A percentile compares a stretch with the other conserved stretches of the same genome.
Evolutionary conservation across 257 asterid species (phyloP).

Genomic region (Penstemon barbatus): DNA sequence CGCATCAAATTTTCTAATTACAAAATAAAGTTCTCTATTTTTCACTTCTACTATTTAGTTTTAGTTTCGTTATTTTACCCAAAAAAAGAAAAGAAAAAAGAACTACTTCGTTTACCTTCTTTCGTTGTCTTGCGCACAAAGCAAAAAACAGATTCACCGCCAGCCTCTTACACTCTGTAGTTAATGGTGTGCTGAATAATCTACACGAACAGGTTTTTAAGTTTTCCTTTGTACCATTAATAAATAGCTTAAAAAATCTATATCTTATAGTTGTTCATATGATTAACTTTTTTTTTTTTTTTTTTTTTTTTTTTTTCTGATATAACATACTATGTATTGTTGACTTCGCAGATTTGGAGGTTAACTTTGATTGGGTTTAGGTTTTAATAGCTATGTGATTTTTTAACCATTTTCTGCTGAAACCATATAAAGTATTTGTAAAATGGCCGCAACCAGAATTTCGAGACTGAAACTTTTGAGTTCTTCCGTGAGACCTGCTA

Average conservation of each 20-base stretch:
- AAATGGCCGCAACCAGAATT: conserved; percentile 47
- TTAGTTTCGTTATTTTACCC: no score
- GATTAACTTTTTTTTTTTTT: background rate
- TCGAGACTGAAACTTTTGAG: conserved; percentile 31
- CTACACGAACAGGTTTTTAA: background rate
- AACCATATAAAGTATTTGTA: conserved; percentile 24
- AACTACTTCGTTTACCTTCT: background rate
- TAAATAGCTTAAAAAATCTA: conserved; percentile 1
- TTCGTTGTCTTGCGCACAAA: conserved; percentile 14
- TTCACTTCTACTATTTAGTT: no score
- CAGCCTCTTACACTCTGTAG: background rate
- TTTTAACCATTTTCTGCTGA: conserved; percentile 5
- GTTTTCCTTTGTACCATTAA: conserved; percentile 3
- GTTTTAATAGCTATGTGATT: conserved; percentile 7
- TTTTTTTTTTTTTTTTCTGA: background rate
- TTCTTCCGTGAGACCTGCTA: conserved; percentile 27
- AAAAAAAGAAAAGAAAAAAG: no score
- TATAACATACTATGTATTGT: background rate
- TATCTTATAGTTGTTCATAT: background rate
- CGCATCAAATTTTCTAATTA: no score
- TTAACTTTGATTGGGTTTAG: conserved; percentile 23
- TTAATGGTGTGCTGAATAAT: background rate
- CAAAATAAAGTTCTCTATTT: no score
- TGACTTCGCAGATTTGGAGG: conserved; percentile 28
- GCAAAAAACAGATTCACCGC: background rate